Percentiles rank a stretch among this genome's conserved stretches.
Conservation (phyloP, 805 yeast species). For the Yarrowia sp. region DNA sequence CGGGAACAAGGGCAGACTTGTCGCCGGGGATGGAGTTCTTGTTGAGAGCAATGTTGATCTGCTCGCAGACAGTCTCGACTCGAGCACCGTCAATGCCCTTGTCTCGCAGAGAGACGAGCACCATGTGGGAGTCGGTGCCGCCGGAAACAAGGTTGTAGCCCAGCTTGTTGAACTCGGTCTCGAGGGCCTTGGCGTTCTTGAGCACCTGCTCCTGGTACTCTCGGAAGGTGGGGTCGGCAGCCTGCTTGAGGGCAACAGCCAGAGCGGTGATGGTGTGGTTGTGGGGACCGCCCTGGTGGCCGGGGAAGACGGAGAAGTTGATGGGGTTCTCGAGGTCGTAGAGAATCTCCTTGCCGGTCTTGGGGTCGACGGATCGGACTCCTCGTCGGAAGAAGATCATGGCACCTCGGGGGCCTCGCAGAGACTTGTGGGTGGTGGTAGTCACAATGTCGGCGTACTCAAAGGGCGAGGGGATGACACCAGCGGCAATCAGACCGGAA, state of each 20-base stretch:
- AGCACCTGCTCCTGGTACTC: slow-evolving; percentile 86
- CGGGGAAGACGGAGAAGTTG: slow-evolving; percentile 99
- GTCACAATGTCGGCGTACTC: slow-evolving; percentile 97
- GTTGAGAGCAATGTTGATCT: slow-evolving; percentile 91
- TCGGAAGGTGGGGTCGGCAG: slow-evolving; percentile 83
- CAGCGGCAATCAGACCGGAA: slow-evolving; percentile 93
- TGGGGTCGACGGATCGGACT: slow-evolving; percentile 76
- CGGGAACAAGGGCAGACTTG: slow-evolving; percentile 92
- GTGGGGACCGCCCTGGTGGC: slow-evolving; percentile 99
- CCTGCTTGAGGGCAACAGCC: slow-evolving; percentile 96
- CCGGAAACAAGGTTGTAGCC: slow-evolving; percentile 84
- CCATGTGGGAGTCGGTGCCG: slow-evolving; percentile 98
- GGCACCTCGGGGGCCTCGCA: slow-evolving; percentile 99
- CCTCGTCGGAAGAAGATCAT: slow-evolving; percentile 99
- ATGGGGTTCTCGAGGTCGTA: slow-evolving; percentile 93
- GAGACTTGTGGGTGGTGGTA: slow-evolving; percentile 97
- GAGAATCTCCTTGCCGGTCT: slow-evolving; percentile 85
- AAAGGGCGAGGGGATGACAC: slow-evolving; percentile 93
- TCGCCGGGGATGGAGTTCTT: slow-evolving; percentile 98
- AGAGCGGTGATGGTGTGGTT: slow-evolving; percentile 98
- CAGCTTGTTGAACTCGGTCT: slow-evolving; percentile 62
- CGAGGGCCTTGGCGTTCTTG: slow-evolving; percentile 83
- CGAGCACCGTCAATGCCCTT: slow-evolving; percentile 96
- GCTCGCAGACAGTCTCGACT: slow-evolving; percentile 91
- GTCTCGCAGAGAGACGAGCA: slow-evolving; percentile 81